Evolutionary conservation across 2,329 filamentous ascomycete genomes (phyloP), one percentile per base, ranked within the genome.

Genomic region (Fusarium transvaalense): DNA sequence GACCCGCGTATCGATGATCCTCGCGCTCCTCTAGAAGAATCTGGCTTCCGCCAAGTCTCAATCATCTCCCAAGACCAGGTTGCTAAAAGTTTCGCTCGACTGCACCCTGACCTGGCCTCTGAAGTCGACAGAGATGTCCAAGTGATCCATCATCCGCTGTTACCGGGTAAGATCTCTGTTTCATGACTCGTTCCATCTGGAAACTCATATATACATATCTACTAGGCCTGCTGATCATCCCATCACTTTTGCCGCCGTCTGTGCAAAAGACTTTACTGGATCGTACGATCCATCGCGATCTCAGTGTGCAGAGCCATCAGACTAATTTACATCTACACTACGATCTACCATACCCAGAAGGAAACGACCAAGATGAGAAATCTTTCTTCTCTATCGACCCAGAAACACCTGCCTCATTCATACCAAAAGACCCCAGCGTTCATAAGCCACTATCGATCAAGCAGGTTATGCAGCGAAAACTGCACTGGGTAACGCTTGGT

Each of bases 401-500:
- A 10, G 79, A 83, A 31, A 79, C 82, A 13, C 84, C 85, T 0
- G 87, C 88, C 65, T 82, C 82, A 38, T 88, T 91, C 73, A 76
- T 67, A 27, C 93, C 95, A 9, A 91, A 92, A 56, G 89, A 97
- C 73, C 83, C 91, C 1, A 68, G 78, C 1, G 80, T 94, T n/a
- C 94, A 97, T 79, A 92, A 90, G 64, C 85, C 92, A 4, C 82
- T 97, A 12, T 85, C 87, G 3, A 83, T 92, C 54, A 83, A 86
- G 48, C 89, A 90, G 74, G 88, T 95, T 31, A 83, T 98, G 42
- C 87, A 90, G 59, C 91, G 90, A 66, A 94, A 92, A 65, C 86
- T 98, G 25, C 93, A 95, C 71, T 99, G 96, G 96, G 88, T 97
- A 41, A 98, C 95, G 0, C 86, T 99, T 4, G 96, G 96, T 50